These are phyloP conservation scores for Cyphellophora europaea DNA, from an alignment of 2,329 filamentous ascomycete genomes.

Conservation along the genomic window DNA sequence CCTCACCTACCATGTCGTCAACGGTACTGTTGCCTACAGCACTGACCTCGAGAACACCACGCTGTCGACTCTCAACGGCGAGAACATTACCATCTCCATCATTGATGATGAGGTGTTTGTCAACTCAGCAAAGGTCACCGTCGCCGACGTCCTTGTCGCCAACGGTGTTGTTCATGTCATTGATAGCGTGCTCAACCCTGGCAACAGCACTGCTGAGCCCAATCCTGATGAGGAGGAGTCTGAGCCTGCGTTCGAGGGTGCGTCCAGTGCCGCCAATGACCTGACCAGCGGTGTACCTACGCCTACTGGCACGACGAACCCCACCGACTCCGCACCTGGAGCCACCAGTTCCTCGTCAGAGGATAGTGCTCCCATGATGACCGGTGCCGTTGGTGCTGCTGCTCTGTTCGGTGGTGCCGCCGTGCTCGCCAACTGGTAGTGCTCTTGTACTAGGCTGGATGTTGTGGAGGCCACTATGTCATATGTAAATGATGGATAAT, in stretches of 20 bases:
- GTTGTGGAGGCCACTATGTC: no score
- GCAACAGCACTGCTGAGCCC: slow-evolving; percentile 36
- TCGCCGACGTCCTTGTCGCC: slow-evolving; percentile 38
- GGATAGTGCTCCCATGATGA: slow-evolving; percentile 15
- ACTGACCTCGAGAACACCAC: slow-evolving; percentile 33
- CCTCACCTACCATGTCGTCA: slow-evolving; percentile 57
- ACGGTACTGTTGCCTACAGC: slow-evolving; percentile 43
- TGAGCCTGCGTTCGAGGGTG: slow-evolving; percentile 45
- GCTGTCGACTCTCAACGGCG: slow-evolving; percentile 36
- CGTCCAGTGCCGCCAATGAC: slow-evolving; percentile 35
- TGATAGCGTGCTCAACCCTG: slow-evolving; percentile 52
- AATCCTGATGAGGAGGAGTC: slow-evolving; percentile 35
- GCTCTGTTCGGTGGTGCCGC: slow-evolving; percentile 15
- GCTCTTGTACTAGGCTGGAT: no score
- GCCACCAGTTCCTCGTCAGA: slow-evolving; percentile 5
- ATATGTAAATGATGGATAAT: no score
- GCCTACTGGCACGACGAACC: slow-evolving; percentile 23
- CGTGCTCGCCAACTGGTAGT: slow-evolving; percentile 10
- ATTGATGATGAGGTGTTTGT: slow-evolving; percentile 35
- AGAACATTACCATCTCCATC: slow-evolving; percentile 39
- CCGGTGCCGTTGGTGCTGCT: slow-evolving; percentile 17
- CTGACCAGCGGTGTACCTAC: slow-evolving; percentile 47
- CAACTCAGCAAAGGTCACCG: slow-evolving; percentile 43
- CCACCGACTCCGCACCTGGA: slow-evolving; percentile 4
- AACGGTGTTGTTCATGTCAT: slow-evolving; percentile 52